Conservation (phyloP, 176 grass and related monocot genomes). For the Bolboschoenus planiculmis region DNA sequence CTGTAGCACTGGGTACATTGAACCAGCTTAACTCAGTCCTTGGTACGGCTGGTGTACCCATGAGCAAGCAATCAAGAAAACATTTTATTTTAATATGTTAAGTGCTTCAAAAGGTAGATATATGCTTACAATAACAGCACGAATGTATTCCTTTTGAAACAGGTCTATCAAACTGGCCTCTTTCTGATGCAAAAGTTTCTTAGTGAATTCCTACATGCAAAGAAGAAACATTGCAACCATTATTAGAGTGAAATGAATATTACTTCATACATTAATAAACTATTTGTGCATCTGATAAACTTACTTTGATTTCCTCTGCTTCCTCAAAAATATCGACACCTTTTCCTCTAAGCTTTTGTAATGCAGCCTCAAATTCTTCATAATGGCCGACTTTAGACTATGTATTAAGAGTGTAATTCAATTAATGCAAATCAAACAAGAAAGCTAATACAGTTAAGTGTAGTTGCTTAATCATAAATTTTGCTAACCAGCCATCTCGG, state of each 20-base stretch:
- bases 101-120: not conserved
- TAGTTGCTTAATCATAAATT: constrained; percentile 15
- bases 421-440: not conserved
- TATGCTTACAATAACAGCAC: constrained; percentile 47
- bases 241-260: not conserved
- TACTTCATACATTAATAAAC: not conserved
- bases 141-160: constrained; percentile 67
- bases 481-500: constrained; percentile 72
- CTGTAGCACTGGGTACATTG: not conserved
- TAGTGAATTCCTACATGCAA: constrained; percentile 59
- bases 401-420: not conserved
- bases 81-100: not conserved
- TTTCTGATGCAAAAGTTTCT: constrained; percentile 39
- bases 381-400: constrained; percentile 41
- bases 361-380: constrained; percentile 32
- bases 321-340: constrained; percentile 46
- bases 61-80: not conserved
- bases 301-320: constrained; percentile 66
- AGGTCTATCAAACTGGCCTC: constrained; percentile 53
- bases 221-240: not conserved
- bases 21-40: not conserved
- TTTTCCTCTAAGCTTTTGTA: constrained; percentile 60
- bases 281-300: not conserved
- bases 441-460: not conserved
- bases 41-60: not conserved